Conservation (phyloP, 495 filamentous ascomycete species). For the Corynascus novoguineensis region DNA sequence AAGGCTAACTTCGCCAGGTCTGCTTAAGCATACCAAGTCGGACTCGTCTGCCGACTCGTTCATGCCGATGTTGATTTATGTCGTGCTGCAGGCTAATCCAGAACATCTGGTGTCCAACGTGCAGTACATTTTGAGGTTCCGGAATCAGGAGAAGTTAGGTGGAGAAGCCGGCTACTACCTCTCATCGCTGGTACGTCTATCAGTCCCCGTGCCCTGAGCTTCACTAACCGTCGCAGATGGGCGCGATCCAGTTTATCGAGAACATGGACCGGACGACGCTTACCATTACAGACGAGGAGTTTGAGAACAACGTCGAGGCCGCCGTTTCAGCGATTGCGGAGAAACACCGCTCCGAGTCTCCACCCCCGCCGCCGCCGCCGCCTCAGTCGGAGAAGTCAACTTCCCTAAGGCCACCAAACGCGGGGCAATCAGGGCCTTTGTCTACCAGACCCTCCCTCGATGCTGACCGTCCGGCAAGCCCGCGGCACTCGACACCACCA, state of each 20-base stretch:
- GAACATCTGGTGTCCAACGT: constrained; percentile 96
- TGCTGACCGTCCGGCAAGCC: constrained; percentile 37
- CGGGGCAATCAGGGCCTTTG: constrained; percentile 21
- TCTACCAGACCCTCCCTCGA: constrained; percentile 41
- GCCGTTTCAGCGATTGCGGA: constrained; percentile 96
- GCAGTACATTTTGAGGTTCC: constrained; percentile 94
- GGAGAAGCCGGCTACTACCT: constrained; percentile 98
- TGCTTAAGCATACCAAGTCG: constrained; percentile 83
- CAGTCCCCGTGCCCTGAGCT: not conserved
- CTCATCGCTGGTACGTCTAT: constrained; percentile 71
- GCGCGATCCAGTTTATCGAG: constrained; percentile 95
- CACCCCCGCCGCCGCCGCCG: constrained; percentile 39
- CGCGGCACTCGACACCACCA: constrained; percentile 39
- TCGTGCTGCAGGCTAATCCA: constrained; percentile 88
- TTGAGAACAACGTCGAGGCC: constrained; percentile 89
- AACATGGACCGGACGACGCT: constrained; percentile 88
- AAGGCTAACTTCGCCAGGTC: constrained; percentile 51
- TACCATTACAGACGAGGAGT: constrained; percentile 90
- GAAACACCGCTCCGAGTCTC: constrained; percentile 57
- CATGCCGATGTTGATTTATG: constrained; percentile 91
- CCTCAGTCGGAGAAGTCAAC: constrained; percentile 58
- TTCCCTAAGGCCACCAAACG: constrained; percentile 38
- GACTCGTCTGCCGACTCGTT: constrained; percentile 96
- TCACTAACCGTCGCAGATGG: constrained; percentile 58
- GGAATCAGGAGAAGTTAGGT: constrained; percentile 93